Evolutionary conservation across 2,329 filamentous ascomycete genomes (phyloP), one percentile per base, ranked within the genome.

Genomic region (Colletotrichum liriopes): DNA sequence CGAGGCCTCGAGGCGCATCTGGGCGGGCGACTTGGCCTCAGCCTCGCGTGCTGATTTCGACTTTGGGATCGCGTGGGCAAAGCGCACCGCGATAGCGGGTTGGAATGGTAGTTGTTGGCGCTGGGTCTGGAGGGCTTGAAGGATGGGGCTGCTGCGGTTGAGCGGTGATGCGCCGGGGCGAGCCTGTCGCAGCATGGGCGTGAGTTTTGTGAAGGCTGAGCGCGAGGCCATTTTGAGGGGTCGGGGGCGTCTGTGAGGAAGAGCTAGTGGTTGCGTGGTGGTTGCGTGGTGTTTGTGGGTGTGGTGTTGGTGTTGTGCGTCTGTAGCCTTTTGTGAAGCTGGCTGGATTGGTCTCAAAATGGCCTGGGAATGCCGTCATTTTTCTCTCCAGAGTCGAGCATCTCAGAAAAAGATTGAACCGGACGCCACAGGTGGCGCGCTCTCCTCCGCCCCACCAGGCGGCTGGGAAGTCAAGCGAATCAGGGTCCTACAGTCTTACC

Each of bases 1-100:
- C 76, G 90, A 80, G 5, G 76, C 75, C 76, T 76, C 77, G 75
- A 80, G 78, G 35, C 76, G 66, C 23, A 73, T 41, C 39, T 73
- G 71, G 8, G 65, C 37, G 9, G 68, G 47, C 1, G 71, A 45
- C 51, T 80, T 81, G 45, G 74, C 65, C 32, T 80, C 76, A 18
- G 78, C 45, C 8, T 70, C 60, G 54, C 29, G 70, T 9, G 54
- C 54, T 8, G 70, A 16, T 61, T 59, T 73, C 16, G 71, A 49
- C 11, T 73, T 73, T 14, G 71, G 67, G 26, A 80, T 80, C n/a
- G 75, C 71, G 74, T 81, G 79, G 35, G 77, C 75, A 59, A 75
- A 72, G 68, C 78, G 75, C 69, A 72, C 18, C 14, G 72, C 18
- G 62, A 67, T 56, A 60, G 41, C 32, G 6, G 70, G 64, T 55